Evolutionary conservation across 495 filamentous ascomycete genomes (phyloP), one percentile per base, ranked within the genome.

Genomic region (Clavariopsis aquatica): DNA sequence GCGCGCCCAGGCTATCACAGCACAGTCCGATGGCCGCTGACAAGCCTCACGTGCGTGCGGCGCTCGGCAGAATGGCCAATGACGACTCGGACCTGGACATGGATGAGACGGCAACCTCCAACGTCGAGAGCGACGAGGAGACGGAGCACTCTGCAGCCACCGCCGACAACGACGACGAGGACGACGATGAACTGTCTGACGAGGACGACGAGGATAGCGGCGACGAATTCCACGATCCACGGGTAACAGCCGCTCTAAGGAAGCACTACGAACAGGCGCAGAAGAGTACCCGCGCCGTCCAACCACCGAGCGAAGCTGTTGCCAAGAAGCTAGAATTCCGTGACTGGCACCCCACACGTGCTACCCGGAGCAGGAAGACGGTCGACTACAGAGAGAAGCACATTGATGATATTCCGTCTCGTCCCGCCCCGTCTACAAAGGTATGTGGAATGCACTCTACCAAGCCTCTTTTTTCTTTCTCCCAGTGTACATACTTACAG

Each of bases 41-140:
- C 23, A 12, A 20, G 34, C 53, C n/a, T 52, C 62, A 65, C 62
- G 62, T 65, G 60, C 62, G 62, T 65, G 62, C 54, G 46, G 17
- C 13, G 0, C 27, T 65, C 62, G 62, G 54, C 47, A 59, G 29
- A 9, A 58, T 59, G 46, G 45, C 62, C 62, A 65, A 60, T 65
- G 20, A 52, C 27, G 10, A 29, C 20, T 1, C 52, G 10, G 20
- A 24, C 43, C 6, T 1, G 1, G 45, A 41, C 45, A 13, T 19
- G 52, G 45, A 57, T 38, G 61, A 2, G 15, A 24, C 10, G 15
- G 17, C 52, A 24, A 34, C 46, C 47, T 17, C 38, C 13, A 43
- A 22, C n/a, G 4, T 23, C 24, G 41, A n/a, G n/a, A n/a, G n/a
- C n/a, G n/a, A n/a, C n/a, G n/a, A n/a, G n/a, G n/a, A n/a, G n/a